These are phyloP conservation scores for Proteromonas lacertae DNA, from an alignment of 352 stramenopile genomes.

Conservation along the genomic window DNA sequence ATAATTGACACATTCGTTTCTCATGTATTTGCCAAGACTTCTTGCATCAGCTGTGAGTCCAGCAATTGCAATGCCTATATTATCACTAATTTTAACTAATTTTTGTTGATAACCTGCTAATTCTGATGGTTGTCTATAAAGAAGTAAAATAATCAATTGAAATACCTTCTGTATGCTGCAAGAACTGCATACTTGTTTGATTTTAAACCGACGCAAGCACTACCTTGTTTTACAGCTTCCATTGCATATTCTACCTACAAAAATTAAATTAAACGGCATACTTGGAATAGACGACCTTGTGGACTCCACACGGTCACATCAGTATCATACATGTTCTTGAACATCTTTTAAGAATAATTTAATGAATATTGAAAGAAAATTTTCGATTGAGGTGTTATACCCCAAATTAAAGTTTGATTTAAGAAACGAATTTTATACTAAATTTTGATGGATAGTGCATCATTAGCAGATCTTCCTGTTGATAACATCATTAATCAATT, in stretches of 20 bases:
- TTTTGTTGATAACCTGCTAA: slow-evolving; percentile 88
- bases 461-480: no score
- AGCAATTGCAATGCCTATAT: slow-evolving; percentile 85
- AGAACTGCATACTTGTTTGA: slow-evolving; percentile 65
- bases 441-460: no score
- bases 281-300: slow-evolving; percentile 88
- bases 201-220: slow-evolving; percentile 65
- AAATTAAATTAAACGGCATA: slow-evolving; percentile 8
- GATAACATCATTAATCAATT: no score
- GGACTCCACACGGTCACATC: slow-evolving; percentile 96
- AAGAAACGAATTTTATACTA: no score
- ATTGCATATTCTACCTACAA: slow-evolving; percentile 69
- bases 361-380: no score
- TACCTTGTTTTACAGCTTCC: slow-evolving; percentile 72
- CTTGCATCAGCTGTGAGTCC: slow-evolving; percentile 82
- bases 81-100: slow-evolving; percentile 88
- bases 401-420: no score
- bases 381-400: no score
- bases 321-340: slow-evolving; percentile 97
- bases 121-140: slow-evolving; percentile 25
- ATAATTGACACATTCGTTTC: slow-evolving; percentile 92
- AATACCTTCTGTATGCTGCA: no score
- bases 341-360: slow-evolving; percentile 28
- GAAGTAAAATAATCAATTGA: neutral
- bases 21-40: slow-evolving; percentile 72